phyloP scores from a whole-genome alignment of 1,284 basidiomycete species.

The Boletus sp. region DNA sequence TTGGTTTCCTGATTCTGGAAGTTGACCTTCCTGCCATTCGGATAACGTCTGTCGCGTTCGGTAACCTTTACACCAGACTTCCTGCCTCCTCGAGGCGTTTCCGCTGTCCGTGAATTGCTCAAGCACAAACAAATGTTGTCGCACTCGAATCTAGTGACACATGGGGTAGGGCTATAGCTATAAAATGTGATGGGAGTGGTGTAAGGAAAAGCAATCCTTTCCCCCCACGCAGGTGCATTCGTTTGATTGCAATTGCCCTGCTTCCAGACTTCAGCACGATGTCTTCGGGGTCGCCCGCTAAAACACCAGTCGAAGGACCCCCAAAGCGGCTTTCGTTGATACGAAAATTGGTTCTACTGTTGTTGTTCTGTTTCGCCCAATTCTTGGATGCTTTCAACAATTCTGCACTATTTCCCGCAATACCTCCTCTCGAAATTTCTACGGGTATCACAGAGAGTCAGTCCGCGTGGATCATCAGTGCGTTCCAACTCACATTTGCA shows the following conservation, averaged over 20 bases:
- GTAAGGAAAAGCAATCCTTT: background rate
- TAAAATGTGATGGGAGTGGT: background rate
- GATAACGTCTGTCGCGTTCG: too few relatives aligned
- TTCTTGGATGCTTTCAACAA: background rate
- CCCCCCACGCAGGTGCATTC: background rate
- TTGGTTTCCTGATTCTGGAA: background rate
- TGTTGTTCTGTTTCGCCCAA: background rate
- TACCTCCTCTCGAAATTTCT: background rate
- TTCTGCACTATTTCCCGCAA: background rate
- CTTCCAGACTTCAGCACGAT: background rate
- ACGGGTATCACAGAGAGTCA: background rate
- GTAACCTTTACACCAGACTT: background rate
- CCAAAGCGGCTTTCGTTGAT: background rate
- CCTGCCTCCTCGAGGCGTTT: background rate
- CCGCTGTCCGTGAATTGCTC: background rate
- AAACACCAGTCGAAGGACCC: background rate
- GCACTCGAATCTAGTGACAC: background rate
- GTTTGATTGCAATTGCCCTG: background rate
- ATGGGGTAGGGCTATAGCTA: background rate
- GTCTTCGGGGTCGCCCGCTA: background rate
- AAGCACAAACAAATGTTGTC: background rate
- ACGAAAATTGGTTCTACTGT: background rate
- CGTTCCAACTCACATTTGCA: background rate
- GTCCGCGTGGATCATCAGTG: background rate
- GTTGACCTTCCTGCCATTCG: background rate